Conservation (phyloP, 2,329 filamentous ascomycete genomes). For the Colletotrichum truncatum region DNA sequence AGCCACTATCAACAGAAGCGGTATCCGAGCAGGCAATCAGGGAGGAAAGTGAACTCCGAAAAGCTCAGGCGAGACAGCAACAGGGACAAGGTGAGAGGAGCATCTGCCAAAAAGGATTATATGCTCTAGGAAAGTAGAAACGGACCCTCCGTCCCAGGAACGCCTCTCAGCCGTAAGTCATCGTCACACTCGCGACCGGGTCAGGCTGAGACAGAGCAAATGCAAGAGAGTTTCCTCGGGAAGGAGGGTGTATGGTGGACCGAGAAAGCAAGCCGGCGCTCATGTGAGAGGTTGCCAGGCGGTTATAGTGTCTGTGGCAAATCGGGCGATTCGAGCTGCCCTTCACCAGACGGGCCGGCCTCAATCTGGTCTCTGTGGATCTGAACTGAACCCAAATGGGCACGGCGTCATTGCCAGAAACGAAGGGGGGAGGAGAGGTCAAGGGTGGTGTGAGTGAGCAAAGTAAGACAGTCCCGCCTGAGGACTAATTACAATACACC, state of each 20-base stretch:
- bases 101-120: neutral
- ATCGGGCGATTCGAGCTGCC: conserved; percentile 3
- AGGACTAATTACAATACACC: neutral
- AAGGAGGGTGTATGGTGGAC: neutral
- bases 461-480: neutral
- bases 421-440: neutral
- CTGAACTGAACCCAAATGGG: conserved; percentile 2
- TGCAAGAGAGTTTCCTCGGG: neutral
- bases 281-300: neutral
- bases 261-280: neutral
- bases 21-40: neutral
- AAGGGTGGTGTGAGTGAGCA: neutral
- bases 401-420: neutral
- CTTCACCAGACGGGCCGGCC: conserved; percentile 20
- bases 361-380: neutral
- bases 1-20: neutral
- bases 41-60: neutral
- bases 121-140: neutral
- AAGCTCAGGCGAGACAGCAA: neutral
- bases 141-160: conserved; percentile 8
- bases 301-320: neutral
- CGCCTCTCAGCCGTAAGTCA: neutral
- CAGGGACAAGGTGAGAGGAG: neutral
- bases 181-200: conserved; percentile 9
- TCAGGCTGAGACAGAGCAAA: conserved; percentile 11